Conservation (phyloP, 768 basidiomycete genomes). For the Aureoboletus auriporus region DNA sequence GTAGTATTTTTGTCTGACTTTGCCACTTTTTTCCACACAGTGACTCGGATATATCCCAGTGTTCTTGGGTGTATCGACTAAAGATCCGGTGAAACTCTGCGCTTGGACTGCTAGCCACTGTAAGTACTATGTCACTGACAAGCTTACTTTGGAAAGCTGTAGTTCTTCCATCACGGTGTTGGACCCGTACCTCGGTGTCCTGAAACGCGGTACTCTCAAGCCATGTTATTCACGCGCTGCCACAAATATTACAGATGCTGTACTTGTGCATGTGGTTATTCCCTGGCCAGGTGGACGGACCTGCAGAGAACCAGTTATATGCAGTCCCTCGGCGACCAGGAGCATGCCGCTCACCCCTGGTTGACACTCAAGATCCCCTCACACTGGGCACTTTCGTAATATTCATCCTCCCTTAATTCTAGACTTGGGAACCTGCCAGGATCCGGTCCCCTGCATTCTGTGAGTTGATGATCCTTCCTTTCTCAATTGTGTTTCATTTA, state of each 20-base stretch:
- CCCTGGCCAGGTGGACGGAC: constrained; percentile 1
- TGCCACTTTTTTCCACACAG: too few species aligned
- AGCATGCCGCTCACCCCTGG: not conserved
- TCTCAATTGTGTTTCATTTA: not conserved
- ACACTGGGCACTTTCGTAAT: too few species aligned
- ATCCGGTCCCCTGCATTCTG: not conserved
- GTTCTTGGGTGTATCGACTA: too few species aligned
- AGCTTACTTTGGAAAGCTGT: too few species aligned
- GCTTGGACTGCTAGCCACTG: too few species aligned
- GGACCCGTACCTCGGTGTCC: not conserved
- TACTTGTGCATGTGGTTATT: constrained; percentile 9
- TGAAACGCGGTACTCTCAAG: not conserved
- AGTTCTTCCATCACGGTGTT: not conserved
- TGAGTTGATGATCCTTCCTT: not conserved
- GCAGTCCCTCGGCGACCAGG: not conserved
- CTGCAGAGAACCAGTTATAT: not conserved
- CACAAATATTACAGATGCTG: constrained; percentile 1
- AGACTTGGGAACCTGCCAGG: not conserved
- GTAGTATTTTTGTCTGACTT: too few species aligned
- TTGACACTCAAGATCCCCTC: not conserved
- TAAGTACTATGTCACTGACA: too few species aligned
- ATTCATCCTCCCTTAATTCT: not conserved
- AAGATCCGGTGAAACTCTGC: too few species aligned
- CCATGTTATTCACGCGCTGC: constrained; percentile 7
- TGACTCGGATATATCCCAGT: too few species aligned